Conservation (phyloP, 2,329 filamentous ascomycete genomes). For the Chaetomium olivaceum region DNA sequence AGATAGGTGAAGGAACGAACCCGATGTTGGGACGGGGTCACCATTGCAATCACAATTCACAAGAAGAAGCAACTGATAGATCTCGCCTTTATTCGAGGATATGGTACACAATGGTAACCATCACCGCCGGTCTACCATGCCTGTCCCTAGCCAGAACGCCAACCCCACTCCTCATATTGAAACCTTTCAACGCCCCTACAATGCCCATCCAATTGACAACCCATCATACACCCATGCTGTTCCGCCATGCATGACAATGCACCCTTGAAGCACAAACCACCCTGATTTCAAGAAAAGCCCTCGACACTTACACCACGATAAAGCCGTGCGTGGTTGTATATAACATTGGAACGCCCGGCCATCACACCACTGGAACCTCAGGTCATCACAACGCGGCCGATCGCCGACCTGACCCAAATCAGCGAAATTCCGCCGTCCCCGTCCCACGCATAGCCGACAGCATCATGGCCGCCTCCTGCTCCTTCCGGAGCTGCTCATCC, state of each 20-base stretch:
- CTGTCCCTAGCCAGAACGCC: not conserved
- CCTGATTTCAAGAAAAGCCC: not conserved
- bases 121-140: not conserved
- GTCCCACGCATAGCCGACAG: slow-evolving; percentile 24
- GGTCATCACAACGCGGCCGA: too few species aligned
- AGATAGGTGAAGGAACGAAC: not conserved
- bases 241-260: not conserved
- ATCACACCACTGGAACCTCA: too few species aligned
- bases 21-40: not conserved
- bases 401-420: not conserved
- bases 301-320: not conserved
- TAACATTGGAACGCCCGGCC: not conserved
- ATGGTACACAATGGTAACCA: not conserved
- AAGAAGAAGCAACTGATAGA: not conserved
- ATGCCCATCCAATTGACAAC: not conserved
- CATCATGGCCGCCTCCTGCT: slow-evolving; percentile 31
- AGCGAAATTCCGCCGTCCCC: slow-evolving; percentile 4
- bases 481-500: slow-evolving; percentile 29
- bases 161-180: not conserved
- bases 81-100: not conserved
- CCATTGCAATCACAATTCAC: not conserved
- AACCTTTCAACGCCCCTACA: not conserved
- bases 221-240: not conserved
- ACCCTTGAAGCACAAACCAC: not conserved
- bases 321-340: not conserved